Evolutionary conservation across 768 basidiomycete genomes (phyloP), one percentile per base, ranked within the genome.

Genomic region (Lentinula sp.): DNA sequence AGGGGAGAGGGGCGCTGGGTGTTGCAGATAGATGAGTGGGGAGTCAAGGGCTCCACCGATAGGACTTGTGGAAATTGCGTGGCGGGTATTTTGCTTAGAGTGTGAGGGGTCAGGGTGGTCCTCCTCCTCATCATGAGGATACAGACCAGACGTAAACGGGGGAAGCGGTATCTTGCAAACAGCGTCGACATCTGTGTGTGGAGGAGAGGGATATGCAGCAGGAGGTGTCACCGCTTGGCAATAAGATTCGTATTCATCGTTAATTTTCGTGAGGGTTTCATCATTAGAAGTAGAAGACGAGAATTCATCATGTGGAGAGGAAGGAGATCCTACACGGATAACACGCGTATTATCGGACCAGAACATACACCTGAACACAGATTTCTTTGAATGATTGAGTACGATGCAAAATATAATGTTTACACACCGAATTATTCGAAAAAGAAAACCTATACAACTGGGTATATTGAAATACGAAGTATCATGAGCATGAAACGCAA

Each of bases 11-110:
- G 55, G 55, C 15, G 20, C 23, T 13, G 37, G 12, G 41, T 43
- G 41, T 6, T 43, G 37, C 37, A 23, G 4, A 28, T 15, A 32
- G 32, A 56, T 9, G 39, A 56, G 23, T 23, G 55, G 55, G 15
- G 55, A 56, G 55, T 56, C 55, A 41, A 56, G 55, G 20, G 43
- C 28, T 6, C 55, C 55, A 15, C 55, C 55, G 7, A 35, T 51
- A 7, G 13, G 50, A 35, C 20, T 48, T n/a, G n/a, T 20, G 46
- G 18, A 12, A 2, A 6, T 15, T 16, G 43, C 1, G 9, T 48
- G 20, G 12, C 7, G 46, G 7, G 20, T 9, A 20, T 7, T 20
- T 8, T 23, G n/a, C 7, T 3, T 12, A 10, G 18, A 23, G 12
- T 8, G 20, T 7, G 9, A 20, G 20, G 46, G 4, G 8, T 48